Base-by-base conservation (phyloP, 805 yeast species). In the Sugiyamaella marilandica region DNA sequence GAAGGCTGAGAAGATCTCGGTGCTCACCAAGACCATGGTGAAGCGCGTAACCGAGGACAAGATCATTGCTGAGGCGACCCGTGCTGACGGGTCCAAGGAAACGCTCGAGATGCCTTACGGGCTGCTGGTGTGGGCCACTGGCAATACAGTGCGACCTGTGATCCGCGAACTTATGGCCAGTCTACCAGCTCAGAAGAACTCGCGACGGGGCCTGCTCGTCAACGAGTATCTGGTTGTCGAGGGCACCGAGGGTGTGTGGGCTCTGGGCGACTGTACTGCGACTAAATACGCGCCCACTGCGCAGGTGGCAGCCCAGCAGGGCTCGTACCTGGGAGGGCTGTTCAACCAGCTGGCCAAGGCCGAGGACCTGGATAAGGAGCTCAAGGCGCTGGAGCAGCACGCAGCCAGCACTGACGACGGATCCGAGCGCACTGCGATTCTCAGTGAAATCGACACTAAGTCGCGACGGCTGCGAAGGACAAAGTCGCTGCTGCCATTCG, bases 221-320 rank as follows among this genome's bases (percentile, higher is more conserved):
- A 85, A 91, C 71, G 96, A 88, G 52, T 84, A 79, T 69, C 74
- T 89, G 58, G 84, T 84, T 66, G 82, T 92, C 32, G 83, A 87
- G 65, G 98, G 98, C 67, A 78, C 89, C 41, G 77, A 77, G 62
- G 87, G 87, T 64, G 82, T 92, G 61, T 92, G 78, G 71, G 97
- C 96, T 47, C 73, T 91, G 53, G 98, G 98, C 69, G 98, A 91
- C 74, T 91, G 97, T 74, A 87, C 97, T 36, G 76, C 80, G 56
- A 87, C 94, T 58, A 87, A 87, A 68, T 83, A 82, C 62, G 94
- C 96, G 41, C 97, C 97, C 62, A 91, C 98, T 57, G 98, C 97
- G 24, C 97, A 91, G 77, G 97, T 90, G 52, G 98, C 98, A 41
- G 83, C 89, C 73, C 97, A 91, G 76, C 88, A 91, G 73, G 97